Conservation (phyloP, 257 asterid genomes). For the Lycium ferocissimum region DNA sequence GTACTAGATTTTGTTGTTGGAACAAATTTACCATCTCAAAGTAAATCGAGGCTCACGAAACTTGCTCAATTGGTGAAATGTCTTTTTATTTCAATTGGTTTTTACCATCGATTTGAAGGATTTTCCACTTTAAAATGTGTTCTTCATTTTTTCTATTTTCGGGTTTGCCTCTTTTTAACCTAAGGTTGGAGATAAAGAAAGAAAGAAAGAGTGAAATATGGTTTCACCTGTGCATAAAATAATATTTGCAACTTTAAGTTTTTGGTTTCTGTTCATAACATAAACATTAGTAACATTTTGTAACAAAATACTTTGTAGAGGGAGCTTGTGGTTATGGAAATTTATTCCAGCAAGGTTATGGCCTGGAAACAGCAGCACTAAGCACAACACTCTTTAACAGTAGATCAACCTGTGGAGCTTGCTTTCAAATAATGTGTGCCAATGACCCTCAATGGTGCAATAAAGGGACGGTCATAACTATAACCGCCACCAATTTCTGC, state of each 20-base stretch:
- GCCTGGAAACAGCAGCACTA: conserved; percentile 44
- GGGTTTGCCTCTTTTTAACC: too few relatives aligned
- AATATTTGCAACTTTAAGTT: not conserved
- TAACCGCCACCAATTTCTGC: conserved; percentile 55
- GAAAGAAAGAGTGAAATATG: too few relatives aligned
- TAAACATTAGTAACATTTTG: not conserved
- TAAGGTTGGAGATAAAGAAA: too few relatives aligned
- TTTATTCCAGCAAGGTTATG: conserved; percentile 39
- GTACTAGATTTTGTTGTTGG: too few relatives aligned
- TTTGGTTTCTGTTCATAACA: not conserved
- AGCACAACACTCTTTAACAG: conserved; percentile 48
- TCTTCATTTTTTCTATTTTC: too few relatives aligned
- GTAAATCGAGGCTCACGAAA: too few relatives aligned
- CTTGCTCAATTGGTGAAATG: too few relatives aligned
- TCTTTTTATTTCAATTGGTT: too few relatives aligned
- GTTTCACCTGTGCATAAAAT: too few relatives aligned
- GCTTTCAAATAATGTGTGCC: conserved; percentile 47
- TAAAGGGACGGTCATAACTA: conserved; percentile 15
- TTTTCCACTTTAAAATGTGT: too few relatives aligned
- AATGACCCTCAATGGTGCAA: conserved; percentile 35
- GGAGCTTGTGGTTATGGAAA: conserved; percentile 59
- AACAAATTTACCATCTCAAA: too few relatives aligned
- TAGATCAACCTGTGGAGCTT: conserved; percentile 48
- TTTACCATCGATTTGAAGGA: too few relatives aligned
- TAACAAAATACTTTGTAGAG: conserved; percentile 27